These are phyloP conservation scores for Neurospora sp. DNA, from an alignment of 495 filamentous ascomycete species.

Conservation along the genomic window DNA sequence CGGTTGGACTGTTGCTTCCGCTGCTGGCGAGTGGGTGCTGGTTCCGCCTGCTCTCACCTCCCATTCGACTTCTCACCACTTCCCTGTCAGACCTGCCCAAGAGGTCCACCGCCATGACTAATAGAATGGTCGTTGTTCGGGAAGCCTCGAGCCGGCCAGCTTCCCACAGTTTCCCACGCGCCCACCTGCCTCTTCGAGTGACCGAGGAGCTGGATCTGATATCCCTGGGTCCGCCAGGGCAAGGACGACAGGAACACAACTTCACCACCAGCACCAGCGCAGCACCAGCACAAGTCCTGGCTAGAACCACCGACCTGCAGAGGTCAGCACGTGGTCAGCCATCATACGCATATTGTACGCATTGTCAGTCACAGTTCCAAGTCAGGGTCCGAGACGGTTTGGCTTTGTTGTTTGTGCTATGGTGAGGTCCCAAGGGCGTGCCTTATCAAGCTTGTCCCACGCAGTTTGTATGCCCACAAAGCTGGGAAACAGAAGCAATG, in stretches of 20 bases:
- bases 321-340: not conserved
- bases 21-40: not conserved
- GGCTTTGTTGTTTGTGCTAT: not conserved
- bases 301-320: not conserved
- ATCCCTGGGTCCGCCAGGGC: not conserved
- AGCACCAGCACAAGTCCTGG: not conserved
- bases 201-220: not conserved
- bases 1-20: not conserved
- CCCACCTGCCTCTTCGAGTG: not conserved
- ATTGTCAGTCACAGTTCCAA: not conserved
- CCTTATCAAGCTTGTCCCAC: not conserved
- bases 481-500: not conserved
- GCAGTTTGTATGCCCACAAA: not conserved
- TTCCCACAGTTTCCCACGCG: not conserved
- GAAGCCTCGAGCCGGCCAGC: not conserved
- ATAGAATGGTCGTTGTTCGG: not conserved
- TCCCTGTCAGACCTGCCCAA: not conserved
- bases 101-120: not conserved
- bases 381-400: not conserved
- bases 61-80: not conserved
- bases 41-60: not conserved
- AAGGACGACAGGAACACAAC: not conserved
- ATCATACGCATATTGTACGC: not conserved
- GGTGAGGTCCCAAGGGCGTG: not conserved
- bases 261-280: not conserved